phyloP scores from a whole-genome alignment of 164 flowering plant species.

The Macadamia tetraphylla region DNA sequence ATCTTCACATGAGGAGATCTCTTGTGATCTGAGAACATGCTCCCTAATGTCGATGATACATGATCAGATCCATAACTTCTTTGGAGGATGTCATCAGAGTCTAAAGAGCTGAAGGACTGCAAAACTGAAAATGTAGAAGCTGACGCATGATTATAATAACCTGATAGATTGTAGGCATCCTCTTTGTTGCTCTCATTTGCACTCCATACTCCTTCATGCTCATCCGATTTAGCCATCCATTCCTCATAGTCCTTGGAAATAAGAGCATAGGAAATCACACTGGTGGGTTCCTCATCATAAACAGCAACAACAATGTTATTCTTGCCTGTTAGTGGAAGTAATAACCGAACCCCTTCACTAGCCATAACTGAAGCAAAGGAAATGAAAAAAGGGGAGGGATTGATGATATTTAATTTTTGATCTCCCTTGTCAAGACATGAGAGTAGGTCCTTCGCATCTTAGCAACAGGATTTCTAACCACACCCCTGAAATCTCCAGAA shows the following conservation, averaged over 20 bases:
- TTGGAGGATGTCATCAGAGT: slow-evolving; percentile 38
- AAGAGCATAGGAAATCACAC: slow-evolving; percentile 60
- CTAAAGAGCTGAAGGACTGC: slow-evolving; percentile 53
- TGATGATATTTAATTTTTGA: slow-evolving; percentile 26
- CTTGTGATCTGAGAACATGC: slow-evolving; percentile 34
- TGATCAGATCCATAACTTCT: slow-evolving; percentile 54
- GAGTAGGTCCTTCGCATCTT: slow-evolving; percentile 34
- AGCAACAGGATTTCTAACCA: slow-evolving; percentile 55
- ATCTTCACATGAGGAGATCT: slow-evolving; percentile 45
- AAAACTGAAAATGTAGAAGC: slow-evolving; percentile 33
- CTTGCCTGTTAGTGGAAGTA: slow-evolving; percentile 50
- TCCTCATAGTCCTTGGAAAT: slow-evolving; percentile 55
- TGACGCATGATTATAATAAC: slow-evolving; percentile 14
- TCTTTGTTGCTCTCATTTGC: slow-evolving; percentile 16
- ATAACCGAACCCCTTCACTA: slow-evolving; percentile 45
- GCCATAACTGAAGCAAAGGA: slow-evolving; percentile 38
- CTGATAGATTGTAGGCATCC: slow-evolving; percentile 3
- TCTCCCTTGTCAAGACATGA: slow-evolving; percentile 36
- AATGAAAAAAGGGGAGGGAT: slow-evolving; percentile 30
- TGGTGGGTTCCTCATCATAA: slow-evolving; percentile 77
- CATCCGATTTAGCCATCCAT: slow-evolving; percentile 36
- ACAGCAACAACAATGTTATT: slow-evolving; percentile 61
- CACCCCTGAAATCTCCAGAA: slow-evolving; percentile 54
- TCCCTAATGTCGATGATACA: slow-evolving; percentile 26
- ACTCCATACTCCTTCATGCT: slow-evolving; percentile 23